Base-by-base conservation (phyloP, 2,329 filamentous ascomycete genomes). In the Colletotrichum sojae region DNA sequence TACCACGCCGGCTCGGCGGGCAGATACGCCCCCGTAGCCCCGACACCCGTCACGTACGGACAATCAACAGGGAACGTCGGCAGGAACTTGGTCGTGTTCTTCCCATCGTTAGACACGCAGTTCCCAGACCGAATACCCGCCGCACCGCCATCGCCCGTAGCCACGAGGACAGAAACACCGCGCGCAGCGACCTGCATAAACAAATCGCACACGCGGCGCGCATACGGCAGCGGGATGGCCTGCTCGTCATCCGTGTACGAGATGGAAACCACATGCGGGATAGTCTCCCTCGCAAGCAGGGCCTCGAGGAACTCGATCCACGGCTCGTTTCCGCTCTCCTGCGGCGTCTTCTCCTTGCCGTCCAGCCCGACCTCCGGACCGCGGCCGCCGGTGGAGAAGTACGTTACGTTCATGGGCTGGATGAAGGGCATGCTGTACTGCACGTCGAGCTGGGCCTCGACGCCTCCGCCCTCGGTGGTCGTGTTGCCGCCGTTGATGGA, bases 61-160 rank as follows among this genome's bases (percentile, higher is more conserved):
- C 80, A 82, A 46, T 60, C 56, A 12, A 70, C 49, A 49, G 89
- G 89, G 80, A 90, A 91, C 18, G 77, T 77, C 1, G 88, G 84
- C 2, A 86, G 76, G 78, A 90, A 90, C 13, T 81, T 80, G 6
- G 82, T 81, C 1, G 80, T 86, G 71, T 88, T 85, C 67, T 82
- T 85, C 45, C 88, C 89, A 63, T 90, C 86, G 73, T 88, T 89
- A 71, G 82, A 82, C 52, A 83, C 73, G 75, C 88, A 90, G 10
- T 63, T 58, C 5, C 61, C 60, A 0, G 20, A 6, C 1, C 45
- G 43, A 31, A 56, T 55, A 18, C 69, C 70, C 2, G 65, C 63
- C 25, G 71, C 67, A 46, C 80, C 81, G 15, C 67, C 63, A 69
- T 79, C 76, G 13, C 77, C 77, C 18, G 70, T 74, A 1, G 73